Evolutionary conservation across 2,329 filamentous ascomycete species (phyloP).

Genomic region (Bimuria novae-zelandiae): DNA sequence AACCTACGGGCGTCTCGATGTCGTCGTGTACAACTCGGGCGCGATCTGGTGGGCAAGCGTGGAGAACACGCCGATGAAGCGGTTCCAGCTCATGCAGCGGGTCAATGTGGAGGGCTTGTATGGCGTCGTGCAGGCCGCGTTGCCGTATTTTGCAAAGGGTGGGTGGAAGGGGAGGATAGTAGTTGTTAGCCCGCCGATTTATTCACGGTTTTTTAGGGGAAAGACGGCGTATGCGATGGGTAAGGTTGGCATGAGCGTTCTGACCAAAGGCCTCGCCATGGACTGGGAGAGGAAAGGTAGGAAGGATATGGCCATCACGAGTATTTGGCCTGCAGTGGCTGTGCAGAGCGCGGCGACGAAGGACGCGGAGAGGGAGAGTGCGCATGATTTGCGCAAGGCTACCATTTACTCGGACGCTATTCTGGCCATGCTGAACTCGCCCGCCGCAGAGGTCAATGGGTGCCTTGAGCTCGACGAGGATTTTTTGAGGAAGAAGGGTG

Average conservation of each 20-base stretch:
- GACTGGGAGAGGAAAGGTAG: slow-evolving; percentile 72
- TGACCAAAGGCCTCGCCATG: slow-evolving; percentile 82
- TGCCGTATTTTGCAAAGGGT: slow-evolving; percentile 67
- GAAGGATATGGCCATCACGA: slow-evolving; percentile 74
- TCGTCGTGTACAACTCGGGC: slow-evolving; percentile 80
- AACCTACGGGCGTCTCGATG: slow-evolving; percentile 68
- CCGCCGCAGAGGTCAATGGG: slow-evolving; percentile 68
- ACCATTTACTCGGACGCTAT: slow-evolving; percentile 82
- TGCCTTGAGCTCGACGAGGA: slow-evolving; percentile 78
- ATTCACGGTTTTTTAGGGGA: slow-evolving; percentile 80
- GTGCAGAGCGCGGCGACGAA: slow-evolving; percentile 78
- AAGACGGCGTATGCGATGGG: slow-evolving; percentile 82
- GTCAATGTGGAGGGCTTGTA: slow-evolving; percentile 71
- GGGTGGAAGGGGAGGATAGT: slow-evolving; percentile 67
- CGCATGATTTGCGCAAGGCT: slow-evolving; percentile 64
- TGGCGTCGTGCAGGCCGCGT: slow-evolving; percentile 67
- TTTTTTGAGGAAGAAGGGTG: slow-evolving; percentile 69
- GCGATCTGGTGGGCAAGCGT: slow-evolving; percentile 85
- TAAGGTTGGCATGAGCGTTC: slow-evolving; percentile 80
- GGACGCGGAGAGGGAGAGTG: slow-evolving; percentile 51
- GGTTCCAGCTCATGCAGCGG: slow-evolving; percentile 66
- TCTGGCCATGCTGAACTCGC: slow-evolving; percentile 68
- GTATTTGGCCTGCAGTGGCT: slow-evolving; percentile 79
- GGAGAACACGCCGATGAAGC: slow-evolving; percentile 71
- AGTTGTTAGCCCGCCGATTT: slow-evolving; percentile 83